These are phyloP conservation scores for Helotiales sp. DNA, from an alignment of 2,329 filamentous ascomycete species.

Conservation along the genomic window DNA sequence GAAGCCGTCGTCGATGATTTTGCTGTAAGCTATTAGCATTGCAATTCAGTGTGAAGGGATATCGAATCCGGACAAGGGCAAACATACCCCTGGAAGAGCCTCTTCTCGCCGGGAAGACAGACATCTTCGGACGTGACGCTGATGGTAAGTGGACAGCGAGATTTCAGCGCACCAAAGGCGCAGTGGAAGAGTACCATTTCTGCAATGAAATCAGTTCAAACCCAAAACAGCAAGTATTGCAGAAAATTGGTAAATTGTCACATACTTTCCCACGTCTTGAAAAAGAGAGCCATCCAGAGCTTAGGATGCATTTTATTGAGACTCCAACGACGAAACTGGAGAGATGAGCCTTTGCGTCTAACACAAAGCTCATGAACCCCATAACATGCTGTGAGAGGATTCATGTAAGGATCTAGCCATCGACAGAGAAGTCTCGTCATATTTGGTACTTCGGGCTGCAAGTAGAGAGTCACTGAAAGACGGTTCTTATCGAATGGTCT, in stretches of 20 bases:
- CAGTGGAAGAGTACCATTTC: constrained; percentile 65
- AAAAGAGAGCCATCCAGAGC: constrained; percentile 60
- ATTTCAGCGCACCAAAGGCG: constrained; percentile 62
- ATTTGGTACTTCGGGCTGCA: constrained; percentile 48
- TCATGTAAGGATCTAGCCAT: constrained; percentile 38
- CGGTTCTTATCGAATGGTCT: constrained; percentile 61
- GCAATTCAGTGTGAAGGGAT: not conserved
- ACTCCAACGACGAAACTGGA: constrained; percentile 60
- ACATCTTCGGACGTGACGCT: constrained; percentile 54
- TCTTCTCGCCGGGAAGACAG: constrained; percentile 53
- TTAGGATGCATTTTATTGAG: constrained; percentile 49
- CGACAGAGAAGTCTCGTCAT: constrained; percentile 41
- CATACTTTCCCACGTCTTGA: constrained; percentile 65
- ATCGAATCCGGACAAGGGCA: not conserved
- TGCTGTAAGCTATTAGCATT: constrained; percentile 45
- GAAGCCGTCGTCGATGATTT: constrained; percentile 60
- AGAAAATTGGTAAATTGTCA: not conserved
- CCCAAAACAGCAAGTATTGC: not conserved
- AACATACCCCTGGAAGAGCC: constrained; percentile 61
- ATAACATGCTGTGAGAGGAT: constrained; percentile 51
- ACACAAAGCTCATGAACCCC: constrained; percentile 62
- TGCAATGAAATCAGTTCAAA: constrained; percentile 37
- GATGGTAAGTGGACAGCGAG: constrained; percentile 52
- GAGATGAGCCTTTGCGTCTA: constrained; percentile 52
- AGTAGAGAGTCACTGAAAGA: constrained; percentile 58